phyloP scores from a whole-genome alignment of 2,329 filamentous ascomycete species.

The Pestalotiopsis sp. region DNA sequence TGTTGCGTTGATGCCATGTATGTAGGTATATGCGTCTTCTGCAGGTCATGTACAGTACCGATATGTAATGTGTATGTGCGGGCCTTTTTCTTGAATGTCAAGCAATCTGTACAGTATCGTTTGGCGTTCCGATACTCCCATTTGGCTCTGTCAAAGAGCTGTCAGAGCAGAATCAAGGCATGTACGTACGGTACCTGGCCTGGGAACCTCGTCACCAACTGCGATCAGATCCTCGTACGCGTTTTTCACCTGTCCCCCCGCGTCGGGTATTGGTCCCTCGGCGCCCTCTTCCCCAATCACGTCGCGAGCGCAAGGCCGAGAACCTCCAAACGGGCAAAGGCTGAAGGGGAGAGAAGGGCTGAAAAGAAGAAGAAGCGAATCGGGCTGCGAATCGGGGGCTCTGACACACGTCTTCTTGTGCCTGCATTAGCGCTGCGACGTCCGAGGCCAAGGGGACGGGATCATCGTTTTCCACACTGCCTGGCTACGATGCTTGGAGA shows the following conservation, averaged over 20 bases:
- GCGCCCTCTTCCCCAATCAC: not conserved
- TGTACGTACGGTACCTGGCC: no score
- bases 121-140: no score
- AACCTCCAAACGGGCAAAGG: no score
- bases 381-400: conserved; percentile 5
- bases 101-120: no score
- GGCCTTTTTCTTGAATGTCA: no score
- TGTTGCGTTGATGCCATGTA: no score
- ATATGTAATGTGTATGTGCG: no score
- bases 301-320: conserved; percentile 1
- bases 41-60: no score
- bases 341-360: no score
- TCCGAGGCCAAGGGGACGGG: not conserved
- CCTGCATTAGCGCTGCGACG: conserved; percentile 8
- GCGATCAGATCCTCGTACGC: not conserved
- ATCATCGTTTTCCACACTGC: not conserved
- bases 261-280: not conserved
- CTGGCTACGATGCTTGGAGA: not conserved
- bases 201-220: not conserved
- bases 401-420: conserved; percentile 5
- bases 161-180: no score
- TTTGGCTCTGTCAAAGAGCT: no score
- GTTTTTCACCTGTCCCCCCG: not conserved
- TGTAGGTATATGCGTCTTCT: no score
- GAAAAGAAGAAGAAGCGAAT: not conserved